Percentiles rank a stretch among this genome's conserved stretches.
These are phyloP conservation scores for Halocafeteria seosinensis DNA, from an alignment of 108 stramenopile genomes.

Conservation along the genomic window DNA sequence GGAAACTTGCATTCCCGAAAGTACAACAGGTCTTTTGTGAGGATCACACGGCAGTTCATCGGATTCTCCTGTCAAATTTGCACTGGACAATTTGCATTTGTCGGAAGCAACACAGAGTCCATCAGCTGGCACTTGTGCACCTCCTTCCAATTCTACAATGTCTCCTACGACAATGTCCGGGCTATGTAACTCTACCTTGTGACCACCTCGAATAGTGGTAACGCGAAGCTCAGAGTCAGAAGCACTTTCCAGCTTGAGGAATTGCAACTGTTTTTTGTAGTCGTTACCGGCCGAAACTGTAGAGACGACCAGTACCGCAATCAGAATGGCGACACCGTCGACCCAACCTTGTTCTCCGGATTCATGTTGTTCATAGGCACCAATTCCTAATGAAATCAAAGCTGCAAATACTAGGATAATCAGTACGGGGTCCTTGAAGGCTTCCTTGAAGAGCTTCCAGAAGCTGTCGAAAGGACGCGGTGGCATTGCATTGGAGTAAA, in stretches of 20 bases:
- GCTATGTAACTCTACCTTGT: conserved; percentile 47
- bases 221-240: conserved; percentile 43
- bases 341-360: conserved; percentile 58
- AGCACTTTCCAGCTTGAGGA: conserved; percentile 53
- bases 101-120: conserved; percentile 60
- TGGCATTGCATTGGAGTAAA: neutral
- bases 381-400: conserved; percentile 47
- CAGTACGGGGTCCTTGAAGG: neutral
- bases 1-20: neutral
- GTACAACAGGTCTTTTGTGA: neutral
- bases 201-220: conserved; percentile 56
- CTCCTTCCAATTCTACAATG: conserved; percentile 64
- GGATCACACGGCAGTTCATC: conserved; percentile 36
- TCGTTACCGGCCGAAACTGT: conserved; percentile 73
- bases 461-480: neutral
- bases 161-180: conserved; percentile 92
- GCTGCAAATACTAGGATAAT: conserved; percentile 69
- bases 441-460: neutral
- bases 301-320: conserved; percentile 74
- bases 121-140: conserved; percentile 70
- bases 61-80: conserved; percentile 77
- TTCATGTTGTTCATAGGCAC: conserved; percentile 51
- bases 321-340: conserved; percentile 73
- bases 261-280: conserved; percentile 81
- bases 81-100: conserved; percentile 71